These are phyloP conservation scores for Myriangium duriaei DNA, from an alignment of 2,329 filamentous ascomycete genomes.

Conservation along the genomic window DNA sequence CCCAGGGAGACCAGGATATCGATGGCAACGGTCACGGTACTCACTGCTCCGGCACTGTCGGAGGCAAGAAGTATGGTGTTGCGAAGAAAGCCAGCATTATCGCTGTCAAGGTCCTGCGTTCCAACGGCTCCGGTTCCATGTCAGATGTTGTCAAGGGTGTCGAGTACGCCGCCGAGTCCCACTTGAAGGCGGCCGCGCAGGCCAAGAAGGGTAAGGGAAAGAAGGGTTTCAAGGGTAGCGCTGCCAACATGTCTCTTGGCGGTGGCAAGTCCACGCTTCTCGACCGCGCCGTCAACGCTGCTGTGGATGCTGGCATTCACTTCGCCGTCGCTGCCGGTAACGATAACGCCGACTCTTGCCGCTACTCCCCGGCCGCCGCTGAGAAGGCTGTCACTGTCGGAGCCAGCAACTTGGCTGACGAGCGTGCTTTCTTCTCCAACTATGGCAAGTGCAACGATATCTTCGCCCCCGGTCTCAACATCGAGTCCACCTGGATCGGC, in stretches of 20 bases:
- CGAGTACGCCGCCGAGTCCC: constrained; percentile 77
- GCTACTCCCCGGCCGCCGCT: constrained; percentile 94
- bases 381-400: constrained; percentile 89
- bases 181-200: constrained; percentile 59
- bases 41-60: constrained; percentile 96
- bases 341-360: constrained; percentile 97
- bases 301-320: constrained; percentile 82
- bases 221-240: constrained; percentile 96
- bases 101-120: constrained; percentile 95
- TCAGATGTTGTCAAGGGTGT: constrained; percentile 97
- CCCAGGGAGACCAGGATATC: constrained; percentile 65
- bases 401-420: constrained; percentile 83
- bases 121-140: constrained; percentile 97
- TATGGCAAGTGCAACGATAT: constrained; percentile 99
- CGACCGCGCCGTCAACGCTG: constrained; percentile 85
- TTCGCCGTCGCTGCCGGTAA: constrained; percentile 98
- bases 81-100: constrained; percentile 97
- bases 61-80: constrained; percentile 97
- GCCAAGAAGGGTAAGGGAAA: constrained; percentile 70
- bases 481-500: constrained; percentile 96
- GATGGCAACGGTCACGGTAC: constrained; percentile 98
- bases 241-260: constrained; percentile 98
- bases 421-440: constrained; percentile 99
- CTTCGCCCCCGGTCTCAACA: constrained; percentile 94
- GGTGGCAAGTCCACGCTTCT: constrained; percentile 92